phyloP scores from a whole-genome alignment of 2,329 filamentous ascomycete genomes.

The Verticillium dahliae region DNA sequence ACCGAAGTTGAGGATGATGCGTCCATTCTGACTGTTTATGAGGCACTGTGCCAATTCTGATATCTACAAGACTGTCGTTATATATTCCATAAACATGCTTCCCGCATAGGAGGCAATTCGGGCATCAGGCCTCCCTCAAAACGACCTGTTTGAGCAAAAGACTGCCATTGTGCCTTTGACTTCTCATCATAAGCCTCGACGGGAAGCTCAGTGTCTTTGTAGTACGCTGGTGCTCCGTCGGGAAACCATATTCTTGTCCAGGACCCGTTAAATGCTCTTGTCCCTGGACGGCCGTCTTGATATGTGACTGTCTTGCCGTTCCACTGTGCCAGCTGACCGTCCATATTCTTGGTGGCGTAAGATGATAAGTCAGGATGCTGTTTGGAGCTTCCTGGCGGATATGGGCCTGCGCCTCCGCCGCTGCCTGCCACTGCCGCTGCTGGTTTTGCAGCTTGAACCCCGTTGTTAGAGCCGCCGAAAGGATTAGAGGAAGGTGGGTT shows the following conservation, averaged over 20 bases:
- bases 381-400: conserved; percentile 34
- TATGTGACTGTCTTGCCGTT: conserved; percentile 60
- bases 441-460: conserved; percentile 8
- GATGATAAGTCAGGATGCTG: conserved; percentile 36
- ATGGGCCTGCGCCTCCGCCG: conserved; percentile 25
- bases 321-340: conserved; percentile 47
- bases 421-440: conserved; percentile 7
- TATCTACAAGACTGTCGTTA: conserved; percentile 27
- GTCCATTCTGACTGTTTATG: background rate
- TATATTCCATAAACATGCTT: conserved; percentile 70
- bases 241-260: conserved; percentile 68
- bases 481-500: conserved; percentile 13
- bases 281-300: conserved; percentile 39
- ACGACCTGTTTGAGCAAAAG: conserved; percentile 55
- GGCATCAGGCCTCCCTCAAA: conserved; percentile 72
- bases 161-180: conserved; percentile 56
- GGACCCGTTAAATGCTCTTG: conserved; percentile 43
- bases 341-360: conserved; percentile 35
- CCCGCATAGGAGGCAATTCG: conserved; percentile 67
- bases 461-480: conserved; percentile 12
- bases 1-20: background rate
- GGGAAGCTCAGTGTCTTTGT: conserved; percentile 56
- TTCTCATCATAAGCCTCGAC: conserved; percentile 51
- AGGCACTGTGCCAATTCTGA: background rate
- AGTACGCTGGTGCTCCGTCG: conserved; percentile 58